Base-by-base conservation (phyloP, 129 eudicot genomes). In the Gnaphalium uliginosum region DNA sequence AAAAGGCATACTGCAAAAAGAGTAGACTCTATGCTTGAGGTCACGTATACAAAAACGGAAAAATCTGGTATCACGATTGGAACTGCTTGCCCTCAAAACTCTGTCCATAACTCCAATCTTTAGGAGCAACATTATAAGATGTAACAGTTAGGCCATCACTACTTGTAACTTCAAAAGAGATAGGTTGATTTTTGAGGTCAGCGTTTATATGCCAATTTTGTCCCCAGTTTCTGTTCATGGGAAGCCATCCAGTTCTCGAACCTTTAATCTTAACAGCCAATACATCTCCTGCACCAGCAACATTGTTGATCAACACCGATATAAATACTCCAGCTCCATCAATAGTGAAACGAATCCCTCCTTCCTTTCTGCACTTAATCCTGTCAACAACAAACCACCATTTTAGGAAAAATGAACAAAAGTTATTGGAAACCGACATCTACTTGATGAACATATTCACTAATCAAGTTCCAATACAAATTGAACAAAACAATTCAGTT, bases 181-280 rank as follows among this genome's bases (percentile, higher is more conserved):
- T 87, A 0, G 97, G 93, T 66, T 90, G 97, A 9, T 83, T 89
- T 82, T 85, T 90, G 43, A 94, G 64, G 80, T 90, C 91, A 0
- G 98, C 91, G 68, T 89, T 90, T 70, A 90, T 81, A 67, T 88
- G 96, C 97, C 98, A 94, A 75, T 94, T 90, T 62, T 88, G 97
- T 0, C 98, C 98, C 97, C 97, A 94, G 71, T 88, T 90, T 70
- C 97, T 84, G 63, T 90, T 89, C 98, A 93, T 93, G 7, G 91
- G 96, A 46, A 93, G 96, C 98, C 98, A 93, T 62, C 98, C 97
- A 0, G 98, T 93, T 81, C 87, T 83, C 11, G 97, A 90, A 29
- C 98, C 98, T 79, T 93, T 93, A 18, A 93, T 77, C 81, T 93
- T 93, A 78, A 88, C 96, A 4, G 84, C 97, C 24, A 58, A 48